Conservation (phyloP, 768 basidiomycete genomes). For the Naganishia randhawae region DNA sequence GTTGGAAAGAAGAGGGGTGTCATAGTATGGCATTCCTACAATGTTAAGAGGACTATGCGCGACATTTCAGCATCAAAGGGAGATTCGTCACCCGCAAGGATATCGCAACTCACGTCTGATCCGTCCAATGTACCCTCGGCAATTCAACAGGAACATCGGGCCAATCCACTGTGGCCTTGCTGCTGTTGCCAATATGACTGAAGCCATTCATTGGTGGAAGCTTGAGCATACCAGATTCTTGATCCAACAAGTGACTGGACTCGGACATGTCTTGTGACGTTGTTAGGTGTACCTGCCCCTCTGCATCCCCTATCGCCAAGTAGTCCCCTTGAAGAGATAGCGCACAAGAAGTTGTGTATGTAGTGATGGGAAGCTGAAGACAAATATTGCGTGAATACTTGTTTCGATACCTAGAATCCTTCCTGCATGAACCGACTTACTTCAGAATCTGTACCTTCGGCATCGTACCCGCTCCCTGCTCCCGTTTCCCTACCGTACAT, state of each 20-base stretch:
- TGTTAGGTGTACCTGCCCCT: slow-evolving; percentile 76
- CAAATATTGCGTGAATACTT: slow-evolving; percentile 56
- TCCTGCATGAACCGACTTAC: slow-evolving; percentile 48
- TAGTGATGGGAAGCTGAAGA: slow-evolving; percentile 67
- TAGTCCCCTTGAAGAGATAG: slow-evolving; percentile 84
- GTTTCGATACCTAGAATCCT: too few species aligned
- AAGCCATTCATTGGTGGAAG: slow-evolving; percentile 76
- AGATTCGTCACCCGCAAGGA: neutral
- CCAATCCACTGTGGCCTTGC: slow-evolving; percentile 71
- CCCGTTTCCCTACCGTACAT: slow-evolving; percentile 1
- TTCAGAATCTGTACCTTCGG: neutral
- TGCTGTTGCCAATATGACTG: slow-evolving; percentile 56
- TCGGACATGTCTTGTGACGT: slow-evolving; percentile 62
- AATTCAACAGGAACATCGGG: slow-evolving; percentile 67
- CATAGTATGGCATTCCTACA: slow-evolving; percentile 84
- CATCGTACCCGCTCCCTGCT: slow-evolving; percentile 9
- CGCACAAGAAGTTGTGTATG: slow-evolving; percentile 70
- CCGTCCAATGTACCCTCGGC: slow-evolving; percentile 73
- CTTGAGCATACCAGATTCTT: slow-evolving; percentile 30
- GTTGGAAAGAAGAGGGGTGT: slow-evolving; percentile 67
- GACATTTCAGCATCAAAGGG: neutral
- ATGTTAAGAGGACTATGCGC: slow-evolving; percentile 70
- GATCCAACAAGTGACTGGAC: slow-evolving; percentile 47
- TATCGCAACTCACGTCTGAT: slow-evolving; percentile 63
- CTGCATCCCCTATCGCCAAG: slow-evolving; percentile 84